Percentiles rank a stretch among this genome's conserved stretches.
These are phyloP conservation scores for Rhodamnia argentea DNA, from an alignment of 345 rosid genomes.

Conservation along the genomic window DNA sequence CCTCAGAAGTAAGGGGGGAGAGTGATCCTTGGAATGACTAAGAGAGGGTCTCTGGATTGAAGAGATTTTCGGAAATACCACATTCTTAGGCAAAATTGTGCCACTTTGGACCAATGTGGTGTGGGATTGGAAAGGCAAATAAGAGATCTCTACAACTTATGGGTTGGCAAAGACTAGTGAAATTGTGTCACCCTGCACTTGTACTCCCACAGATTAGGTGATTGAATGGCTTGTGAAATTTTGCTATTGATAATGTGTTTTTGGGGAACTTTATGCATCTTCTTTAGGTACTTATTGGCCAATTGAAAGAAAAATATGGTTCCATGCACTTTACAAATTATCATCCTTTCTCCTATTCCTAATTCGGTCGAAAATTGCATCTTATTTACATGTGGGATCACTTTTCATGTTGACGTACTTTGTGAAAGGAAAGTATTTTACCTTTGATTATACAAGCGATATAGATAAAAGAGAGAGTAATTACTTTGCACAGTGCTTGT, in stretches of 20 bases:
- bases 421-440: background rate
- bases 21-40: slow-evolving; percentile 84
- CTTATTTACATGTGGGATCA: background rate
- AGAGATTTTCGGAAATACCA: background rate
- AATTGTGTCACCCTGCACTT: background rate
- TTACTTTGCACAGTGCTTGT: background rate
- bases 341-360: background rate
- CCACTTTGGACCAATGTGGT: background rate
- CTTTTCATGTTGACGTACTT: background rate
- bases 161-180: background rate
- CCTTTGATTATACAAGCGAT: background rate
- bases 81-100: background rate
- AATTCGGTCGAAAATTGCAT: background rate
- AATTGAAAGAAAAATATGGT: background rate
- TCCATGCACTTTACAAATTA: background rate
- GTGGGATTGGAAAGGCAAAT: background rate
- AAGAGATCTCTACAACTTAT: background rate
- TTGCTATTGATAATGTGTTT: background rate
- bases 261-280: background rate
- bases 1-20: slow-evolving; percentile 84
- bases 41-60: background rate
- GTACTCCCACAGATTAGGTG: background rate
- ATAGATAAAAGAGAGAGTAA: background rate
- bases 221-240: background rate
- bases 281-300: background rate